These are phyloP conservation scores for Colletotrichum tanaceti DNA, from an alignment of 2,329 filamentous ascomycete genomes.

Conservation along the genomic window DNA sequence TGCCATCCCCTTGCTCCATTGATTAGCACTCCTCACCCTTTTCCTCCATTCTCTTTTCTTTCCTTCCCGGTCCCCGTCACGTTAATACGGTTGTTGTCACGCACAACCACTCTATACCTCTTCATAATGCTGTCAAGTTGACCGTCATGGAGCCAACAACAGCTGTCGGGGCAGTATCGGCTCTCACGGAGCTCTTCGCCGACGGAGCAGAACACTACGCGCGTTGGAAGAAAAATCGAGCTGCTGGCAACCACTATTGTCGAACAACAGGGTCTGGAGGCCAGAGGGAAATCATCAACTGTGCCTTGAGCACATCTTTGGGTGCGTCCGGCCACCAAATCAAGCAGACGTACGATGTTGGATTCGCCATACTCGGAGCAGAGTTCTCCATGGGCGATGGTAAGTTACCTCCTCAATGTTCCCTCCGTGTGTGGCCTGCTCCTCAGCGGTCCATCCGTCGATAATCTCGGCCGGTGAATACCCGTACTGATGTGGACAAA, in stretches of 20 bases:
- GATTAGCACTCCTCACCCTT: neutral
- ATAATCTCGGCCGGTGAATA: conserved; percentile 40
- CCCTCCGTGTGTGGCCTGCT: neutral
- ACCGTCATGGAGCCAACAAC: conserved; percentile 43
- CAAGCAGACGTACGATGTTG: conserved; percentile 50
- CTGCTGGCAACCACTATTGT: conserved; percentile 50
- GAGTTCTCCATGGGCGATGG: conserved; percentile 52
- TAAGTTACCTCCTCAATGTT: conserved; percentile 40
- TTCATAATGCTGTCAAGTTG: conserved; percentile 30
- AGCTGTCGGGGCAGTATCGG: conserved; percentile 41
- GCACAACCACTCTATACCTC: neutral
- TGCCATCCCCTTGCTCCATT: neutral
- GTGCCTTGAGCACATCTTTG: conserved; percentile 52
- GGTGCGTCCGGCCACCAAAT: conserved; percentile 47
- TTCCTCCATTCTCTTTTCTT: neutral
- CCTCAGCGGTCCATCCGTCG: neutral
- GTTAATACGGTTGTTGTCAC: neutral
- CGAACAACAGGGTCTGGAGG: conserved; percentile 31
- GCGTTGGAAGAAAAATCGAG: conserved; percentile 50
- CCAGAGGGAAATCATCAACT: conserved; percentile 43
- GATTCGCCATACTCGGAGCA: conserved; percentile 50
- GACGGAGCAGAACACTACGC: conserved; percentile 46
- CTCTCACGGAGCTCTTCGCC: conserved; percentile 39
- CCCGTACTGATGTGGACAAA: conserved; percentile 10
- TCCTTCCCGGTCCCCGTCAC: neutral